Base-by-base conservation (phyloP, 164 flowering plant species). In the Houttuynia cordata region DNA sequence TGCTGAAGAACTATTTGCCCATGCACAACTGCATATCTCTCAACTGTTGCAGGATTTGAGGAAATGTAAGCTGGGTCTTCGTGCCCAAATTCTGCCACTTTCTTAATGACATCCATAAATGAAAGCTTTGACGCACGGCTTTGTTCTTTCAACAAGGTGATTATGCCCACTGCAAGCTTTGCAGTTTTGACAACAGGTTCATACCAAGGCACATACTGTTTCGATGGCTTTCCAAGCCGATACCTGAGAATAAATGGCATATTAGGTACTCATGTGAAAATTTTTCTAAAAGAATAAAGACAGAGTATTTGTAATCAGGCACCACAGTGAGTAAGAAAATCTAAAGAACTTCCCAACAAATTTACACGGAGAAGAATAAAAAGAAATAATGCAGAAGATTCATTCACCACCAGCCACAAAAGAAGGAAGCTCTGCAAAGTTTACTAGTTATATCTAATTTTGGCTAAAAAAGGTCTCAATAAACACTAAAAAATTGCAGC, bases 211-310 rank as follows among this genome's bases (percentile, higher is more conserved):
- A 84, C 81, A 79, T 90, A 93, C 68, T 86, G 95, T 66, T 88
- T 86, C 64, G 99, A 90, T 53, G 99, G 99, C 71, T 78, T 83
- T 19, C 96, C 99, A 65, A 93, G 96, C 62, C 97, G 78, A 66
- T 92, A 91, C 98, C 98, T 91, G 79, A 56, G 42, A 62, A 22
- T 10, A 45, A 45, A 45, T 45, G 12, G 12, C 49, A 45, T 14
- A 45, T 45, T 12, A 2, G 17, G 12, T 45, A 45, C 3, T 45
- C 49, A 45, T 45, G 0, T 3, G 14, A 12, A 12, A 45, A 3
- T 2, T 12, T 8, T 45, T 45, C 14, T 3, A 45, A 45, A 45
- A 12, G 13, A 0, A 45, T 2, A 12, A 10, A 45, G 12, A 10
- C 4, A 45, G 8, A 45, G 49, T 17, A 4, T 30, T 30, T 6